phyloP scores from a whole-genome alignment of 345 rosid genomes.

The Psidium friedrichsthalianum region DNA sequence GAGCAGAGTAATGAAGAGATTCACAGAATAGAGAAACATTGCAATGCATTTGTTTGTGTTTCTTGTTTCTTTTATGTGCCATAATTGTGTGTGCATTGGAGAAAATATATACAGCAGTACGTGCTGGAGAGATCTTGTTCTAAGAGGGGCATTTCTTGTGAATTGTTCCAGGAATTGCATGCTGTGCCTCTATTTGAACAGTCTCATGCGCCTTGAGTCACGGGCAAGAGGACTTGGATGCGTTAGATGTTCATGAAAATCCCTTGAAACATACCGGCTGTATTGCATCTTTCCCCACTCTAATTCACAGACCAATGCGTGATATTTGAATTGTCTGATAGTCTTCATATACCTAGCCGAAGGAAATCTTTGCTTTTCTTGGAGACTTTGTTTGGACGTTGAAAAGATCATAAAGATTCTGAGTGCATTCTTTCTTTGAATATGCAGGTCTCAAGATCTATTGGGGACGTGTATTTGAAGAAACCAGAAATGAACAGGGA shows the following conservation, averaged over 20 bases:
- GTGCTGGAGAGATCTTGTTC: slow-evolving; percentile 1
- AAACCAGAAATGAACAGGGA: slow-evolving; percentile 81
- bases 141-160: slow-evolving; percentile 10
- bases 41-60: background rate
- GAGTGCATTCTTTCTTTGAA: background rate
- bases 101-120: background rate
- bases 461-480: slow-evolving; percentile 90
- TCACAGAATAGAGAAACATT: background rate
- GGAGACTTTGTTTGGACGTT: background rate
- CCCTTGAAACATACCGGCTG: background rate
- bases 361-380: background rate
- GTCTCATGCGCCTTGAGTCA: slow-evolving; percentile 12
- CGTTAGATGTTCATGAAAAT: slow-evolving; percentile 19
- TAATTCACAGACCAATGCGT: background rate
- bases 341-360: background rate
- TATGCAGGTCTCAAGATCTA: slow-evolving; percentile 89
- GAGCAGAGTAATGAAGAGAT: background rate
- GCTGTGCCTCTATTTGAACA: slow-evolving; percentile 25
- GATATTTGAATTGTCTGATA: background rate
- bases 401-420: background rate
- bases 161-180: slow-evolving; percentile 32
- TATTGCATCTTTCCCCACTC: background rate
- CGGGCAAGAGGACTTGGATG: slow-evolving; percentile 12
- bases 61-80: background rate
- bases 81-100: background rate